Percentiles rank a stretch among this genome's conserved stretches.
These are phyloP conservation scores for Nyctanthes arbortristis DNA, from an alignment of 257 asterid species.

Conservation along the genomic window DNA sequence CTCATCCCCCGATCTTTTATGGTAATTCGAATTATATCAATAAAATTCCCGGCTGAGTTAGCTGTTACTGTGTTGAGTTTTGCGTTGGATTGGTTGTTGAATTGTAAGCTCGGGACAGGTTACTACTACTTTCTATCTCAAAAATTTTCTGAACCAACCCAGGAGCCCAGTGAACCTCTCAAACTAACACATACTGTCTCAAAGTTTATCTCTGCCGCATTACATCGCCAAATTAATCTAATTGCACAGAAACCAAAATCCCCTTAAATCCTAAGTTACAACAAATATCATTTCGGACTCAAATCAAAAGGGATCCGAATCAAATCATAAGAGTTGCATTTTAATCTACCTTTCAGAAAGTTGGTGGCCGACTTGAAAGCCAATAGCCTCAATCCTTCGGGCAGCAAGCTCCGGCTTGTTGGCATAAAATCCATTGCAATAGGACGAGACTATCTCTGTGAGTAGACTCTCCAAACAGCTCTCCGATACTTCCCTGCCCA, in stretches of 20 bases:
- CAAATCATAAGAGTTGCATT: not conserved
- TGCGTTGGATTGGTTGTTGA: no score
- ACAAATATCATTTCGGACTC: not conserved
- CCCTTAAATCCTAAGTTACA: not conserved
- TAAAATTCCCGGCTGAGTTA: no score
- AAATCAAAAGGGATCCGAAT: not conserved
- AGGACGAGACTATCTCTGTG: conserved; percentile 77
- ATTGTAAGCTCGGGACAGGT: no score
- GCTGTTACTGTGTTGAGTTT: no score
- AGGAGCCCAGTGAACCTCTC: no score
- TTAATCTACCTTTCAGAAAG: conserved; percentile 68
- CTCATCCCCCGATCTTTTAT: no score
- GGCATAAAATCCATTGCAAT: conserved; percentile 80
- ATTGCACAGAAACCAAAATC: not conserved
- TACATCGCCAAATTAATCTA: no score
- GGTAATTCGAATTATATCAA: no score
- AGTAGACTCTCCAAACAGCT: conserved; percentile 93
- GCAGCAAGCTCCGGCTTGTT: conserved; percentile 95
- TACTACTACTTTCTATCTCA: no score
- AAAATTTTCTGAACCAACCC: no score
- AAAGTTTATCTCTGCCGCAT: no score
- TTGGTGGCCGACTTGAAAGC: conserved; percentile 96
- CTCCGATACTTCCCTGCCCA: conserved; percentile 85
- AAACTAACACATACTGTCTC: no score
- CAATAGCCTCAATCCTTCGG: conserved; percentile 93